Base-by-base conservation (phyloP, 1,139 yeast species). In the Geotrichum siamense region DNA sequence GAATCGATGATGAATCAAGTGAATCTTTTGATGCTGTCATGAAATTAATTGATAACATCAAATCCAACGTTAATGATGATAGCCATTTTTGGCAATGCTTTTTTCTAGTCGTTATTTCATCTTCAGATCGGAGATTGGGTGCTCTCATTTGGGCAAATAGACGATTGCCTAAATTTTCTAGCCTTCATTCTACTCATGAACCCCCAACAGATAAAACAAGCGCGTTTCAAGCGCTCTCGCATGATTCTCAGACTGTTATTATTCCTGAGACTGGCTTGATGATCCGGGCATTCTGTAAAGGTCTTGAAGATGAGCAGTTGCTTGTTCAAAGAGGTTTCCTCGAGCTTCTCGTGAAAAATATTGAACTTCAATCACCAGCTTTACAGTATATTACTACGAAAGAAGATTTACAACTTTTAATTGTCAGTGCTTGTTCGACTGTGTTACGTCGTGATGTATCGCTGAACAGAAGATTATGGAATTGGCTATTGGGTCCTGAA, bases 391-490 rank as follows among this genome's bases (percentile, higher is more conserved):
- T 75, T 9, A 68, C 79, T 1, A 63, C 75, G 1, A 55, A 64
- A 0, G 65, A 68, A 4, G 95, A 85, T 53, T 71, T 75, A 45
- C 72, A 76, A 49, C 57, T 73, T 25, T 63, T 91, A 38, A 63
- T 85, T 20, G 68, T 78, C 61, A 69, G 80, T 5, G 83, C 91
- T 27, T 73, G 85, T 38, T 63, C 70, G 10, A 78, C 89, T 0
- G 81, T 93, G 1, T 67, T 87, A 42, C 76, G 81, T 36, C 80
- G 80, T 54, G 99, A 91, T 61, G 86, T 91, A 95, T 85, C 96
- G 16, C 71, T 91, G 51, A 93, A 91, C 59, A 71, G 97, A 61
- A 73, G 99, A 53, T 69, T 91, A 23, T 89, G 97, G 96, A 79
- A 74, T 52, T 89, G 96, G 93, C 66, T 91, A 8, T 64, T 89